phyloP scores from a whole-genome alignment of 1,284 basidiomycete genomes.

The Termitomyces sp. region DNA sequence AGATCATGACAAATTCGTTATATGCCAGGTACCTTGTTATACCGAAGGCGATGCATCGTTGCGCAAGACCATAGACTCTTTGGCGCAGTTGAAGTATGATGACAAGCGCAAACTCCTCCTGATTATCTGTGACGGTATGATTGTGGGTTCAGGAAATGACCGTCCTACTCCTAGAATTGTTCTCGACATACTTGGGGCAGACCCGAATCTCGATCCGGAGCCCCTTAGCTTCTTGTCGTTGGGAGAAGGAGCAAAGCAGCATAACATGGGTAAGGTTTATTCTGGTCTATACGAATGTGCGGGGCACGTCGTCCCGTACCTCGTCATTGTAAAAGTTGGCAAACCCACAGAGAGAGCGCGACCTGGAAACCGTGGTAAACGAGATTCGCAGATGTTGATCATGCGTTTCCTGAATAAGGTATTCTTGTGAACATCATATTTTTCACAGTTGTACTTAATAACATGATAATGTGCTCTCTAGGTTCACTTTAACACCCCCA shows the following conservation, averaged over 20 bases:
- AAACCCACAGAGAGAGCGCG: constrained; percentile 91
- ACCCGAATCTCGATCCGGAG: constrained; percentile 91
- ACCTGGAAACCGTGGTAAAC: constrained; percentile 95
- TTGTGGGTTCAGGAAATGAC: constrained; percentile 94
- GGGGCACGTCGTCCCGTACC: constrained; percentile 94
- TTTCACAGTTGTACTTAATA: background rate
- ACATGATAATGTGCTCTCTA: constrained; percentile 25
- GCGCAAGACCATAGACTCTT: constrained; percentile 87
- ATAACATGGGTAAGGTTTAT: constrained; percentile 98
- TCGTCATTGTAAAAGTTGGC: constrained; percentile 95
- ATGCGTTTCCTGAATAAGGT: constrained; percentile 98
- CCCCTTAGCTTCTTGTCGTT: constrained; percentile 91
- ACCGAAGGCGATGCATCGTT: constrained; percentile 92
- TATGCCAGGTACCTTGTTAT: constrained; percentile 98
- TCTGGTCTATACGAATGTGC: constrained; percentile 92
- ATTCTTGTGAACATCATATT: background rate
- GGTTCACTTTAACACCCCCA: constrained; percentile 95
- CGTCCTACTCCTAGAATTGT: constrained; percentile 90
- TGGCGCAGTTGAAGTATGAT: constrained; percentile 94
- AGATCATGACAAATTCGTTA: constrained; percentile 97
- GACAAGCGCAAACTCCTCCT: constrained; percentile 96
- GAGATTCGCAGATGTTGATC: constrained; percentile 93
- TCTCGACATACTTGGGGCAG: constrained; percentile 92
- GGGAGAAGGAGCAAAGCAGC: constrained; percentile 92
- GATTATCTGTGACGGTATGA: constrained; percentile 98